Conservation (phyloP, 768 basidiomycete species). For the Mycena kentingensis region DNA sequence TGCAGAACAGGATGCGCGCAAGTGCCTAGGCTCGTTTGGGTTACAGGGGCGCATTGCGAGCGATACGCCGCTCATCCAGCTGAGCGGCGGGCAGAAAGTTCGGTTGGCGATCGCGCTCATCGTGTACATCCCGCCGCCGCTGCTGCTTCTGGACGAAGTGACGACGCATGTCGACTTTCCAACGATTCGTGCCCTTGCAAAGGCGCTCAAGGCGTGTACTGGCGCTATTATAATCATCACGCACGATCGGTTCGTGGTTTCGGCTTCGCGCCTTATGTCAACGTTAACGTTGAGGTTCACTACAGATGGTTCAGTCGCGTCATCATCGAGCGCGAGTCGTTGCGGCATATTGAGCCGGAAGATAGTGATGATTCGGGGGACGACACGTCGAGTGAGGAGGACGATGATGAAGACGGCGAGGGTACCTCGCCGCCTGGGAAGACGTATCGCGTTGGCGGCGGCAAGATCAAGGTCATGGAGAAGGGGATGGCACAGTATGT, state of each 20-base stretch:
- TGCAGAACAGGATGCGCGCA: slow-evolving; percentile 42
- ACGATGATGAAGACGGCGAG: slow-evolving; percentile 9
- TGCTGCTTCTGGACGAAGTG: slow-evolving; percentile 61
- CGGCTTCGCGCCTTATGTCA: background rate
- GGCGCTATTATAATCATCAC: slow-evolving; percentile 67
- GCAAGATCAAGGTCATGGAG: slow-evolving; percentile 26
- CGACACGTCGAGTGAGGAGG: slow-evolving; percentile 17
- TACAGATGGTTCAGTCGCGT: slow-evolving; percentile 27
- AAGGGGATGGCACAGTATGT: slow-evolving; percentile 28
- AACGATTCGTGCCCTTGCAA: slow-evolving; percentile 57
- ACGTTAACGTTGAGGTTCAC: background rate
- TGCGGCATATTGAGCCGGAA: slow-evolving; percentile 25
- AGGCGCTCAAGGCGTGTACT: slow-evolving; percentile 49
- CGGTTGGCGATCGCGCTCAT: slow-evolving; percentile 60
- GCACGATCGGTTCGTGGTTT: slow-evolving; percentile 51
- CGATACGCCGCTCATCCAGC: slow-evolving; percentile 43
- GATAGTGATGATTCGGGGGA: slow-evolving; percentile 25
- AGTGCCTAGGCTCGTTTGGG: slow-evolving; percentile 45
- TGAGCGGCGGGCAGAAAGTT: slow-evolving; percentile 63
- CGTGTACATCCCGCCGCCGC: slow-evolving; percentile 54
- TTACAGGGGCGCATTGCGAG: slow-evolving; percentile 45
- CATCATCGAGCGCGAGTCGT: slow-evolving; percentile 28
- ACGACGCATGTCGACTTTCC: slow-evolving; percentile 70
- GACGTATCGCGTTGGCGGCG: slow-evolving; percentile 27
- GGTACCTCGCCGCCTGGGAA: slow-evolving; percentile 12